phyloP scores from a whole-genome alignment of 2,329 filamentous ascomycete genomes.

The Botrytis medusae region DNA sequence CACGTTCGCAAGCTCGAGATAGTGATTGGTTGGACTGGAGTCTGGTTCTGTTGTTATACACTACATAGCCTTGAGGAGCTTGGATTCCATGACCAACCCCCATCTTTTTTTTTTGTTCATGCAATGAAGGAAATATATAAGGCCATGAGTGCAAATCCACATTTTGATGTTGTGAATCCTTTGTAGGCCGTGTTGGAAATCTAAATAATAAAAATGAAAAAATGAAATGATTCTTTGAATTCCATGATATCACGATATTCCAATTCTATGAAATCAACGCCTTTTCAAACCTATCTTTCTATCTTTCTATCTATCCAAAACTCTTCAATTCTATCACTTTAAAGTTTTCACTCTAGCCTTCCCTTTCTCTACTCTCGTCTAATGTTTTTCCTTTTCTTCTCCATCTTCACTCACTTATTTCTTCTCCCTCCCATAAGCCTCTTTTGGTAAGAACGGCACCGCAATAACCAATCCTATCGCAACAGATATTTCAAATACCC shows the following conservation, averaged over 20 bases:
- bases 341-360: neutral
- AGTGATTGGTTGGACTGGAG: neutral
- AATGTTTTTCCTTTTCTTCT: neutral
- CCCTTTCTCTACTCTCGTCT: neutral
- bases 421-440: slow-evolving; percentile 29
- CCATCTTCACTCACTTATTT: neutral
- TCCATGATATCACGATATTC: neutral
- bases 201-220: too few species aligned
- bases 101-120: neutral
- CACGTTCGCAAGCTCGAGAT: neutral
- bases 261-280: neutral
- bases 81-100: neutral
- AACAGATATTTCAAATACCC: slow-evolving; percentile 54
- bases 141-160: neutral
- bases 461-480: slow-evolving; percentile 39
- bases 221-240: neutral
- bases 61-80: neutral
- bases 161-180: neutral
- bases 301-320: neutral
- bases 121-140: neutral
- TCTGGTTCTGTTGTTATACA: neutral
- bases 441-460: slow-evolving; percentile 41
- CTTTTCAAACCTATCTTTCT: neutral
- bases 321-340: neutral
- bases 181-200: neutral